Base-by-base conservation (phyloP, 371 early-diverging fungal genomes). In the Mucor indicus region DNA sequence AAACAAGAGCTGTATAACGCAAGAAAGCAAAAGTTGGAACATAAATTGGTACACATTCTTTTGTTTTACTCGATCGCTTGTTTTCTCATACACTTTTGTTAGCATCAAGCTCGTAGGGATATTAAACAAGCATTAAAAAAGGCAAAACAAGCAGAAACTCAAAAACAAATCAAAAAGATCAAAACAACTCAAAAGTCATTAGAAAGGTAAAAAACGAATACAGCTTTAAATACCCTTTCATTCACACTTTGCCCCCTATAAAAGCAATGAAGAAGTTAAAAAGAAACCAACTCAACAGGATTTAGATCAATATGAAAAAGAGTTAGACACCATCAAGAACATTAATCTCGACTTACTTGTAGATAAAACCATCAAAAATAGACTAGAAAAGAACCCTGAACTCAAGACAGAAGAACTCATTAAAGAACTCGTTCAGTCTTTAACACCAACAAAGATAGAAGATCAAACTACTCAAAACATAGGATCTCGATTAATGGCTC, bases 51-150 rank as follows among this genome's bases (percentile, higher is more conserved):
- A 59, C 52, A 40, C 3, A 29, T 17, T 4, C 5, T 33, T 13
- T 7, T 11, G n/a, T 15, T 10, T 23, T 7, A 38, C 8, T 12
- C 20, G 16, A 8, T 5, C 20, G 5, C 38, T 38, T 15, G 4
- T 21, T 21, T 21, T 8, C 5, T 38, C 38, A 38, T 11, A 27
- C 11, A 15, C 20, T 38, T 8, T 23, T 24, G 15, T 20, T 42
- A 74, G 75, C 63, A 65, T 48, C 75, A 74, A 44, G 59, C 56
- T 16, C 50, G 46, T 21, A 67, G 55, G 42, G 75, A 69, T n/a
- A 15, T 70, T 2, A 56, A 51, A 15, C 32, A 50, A 17, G 50
- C 51, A 16, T 38, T 70, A 16, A 74, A 74, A 30, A 74, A 74
- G 23, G 53, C 60, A 23, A 67, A 63, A 29, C 37, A 42, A 2